phyloP scores from a whole-genome alignment of 2,329 filamentous ascomycete genomes.

The Pyricularia grisea region DNA sequence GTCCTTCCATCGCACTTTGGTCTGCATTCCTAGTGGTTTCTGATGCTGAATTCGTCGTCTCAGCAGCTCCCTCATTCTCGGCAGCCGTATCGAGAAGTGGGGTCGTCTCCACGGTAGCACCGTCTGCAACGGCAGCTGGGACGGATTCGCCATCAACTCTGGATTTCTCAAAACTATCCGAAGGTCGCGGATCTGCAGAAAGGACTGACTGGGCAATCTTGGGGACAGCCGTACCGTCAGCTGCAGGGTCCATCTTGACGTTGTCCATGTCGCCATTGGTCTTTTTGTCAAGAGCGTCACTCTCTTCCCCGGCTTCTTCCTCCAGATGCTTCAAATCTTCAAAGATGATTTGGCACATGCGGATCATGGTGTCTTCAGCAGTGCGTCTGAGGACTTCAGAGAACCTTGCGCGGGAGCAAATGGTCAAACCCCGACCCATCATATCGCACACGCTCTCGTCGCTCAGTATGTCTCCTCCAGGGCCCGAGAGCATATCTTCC shows the following conservation, averaged over 20 bases:
- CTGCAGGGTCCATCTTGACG: constrained; percentile 75
- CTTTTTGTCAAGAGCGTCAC: constrained; percentile 55
- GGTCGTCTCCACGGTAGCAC: not conserved
- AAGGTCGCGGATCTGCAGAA: constrained; percentile 19
- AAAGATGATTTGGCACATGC: constrained; percentile 99
- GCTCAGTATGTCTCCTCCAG: constrained; percentile 85
- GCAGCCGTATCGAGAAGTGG: not conserved
- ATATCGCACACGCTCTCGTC: constrained; percentile 98
- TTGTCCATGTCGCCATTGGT: constrained; percentile 61
- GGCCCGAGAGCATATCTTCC: constrained; percentile 95
- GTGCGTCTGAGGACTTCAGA: constrained; percentile 85
- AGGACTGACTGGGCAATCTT: constrained; percentile 8
- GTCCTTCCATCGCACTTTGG: constrained; percentile 1
- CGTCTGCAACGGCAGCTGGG: not conserved
- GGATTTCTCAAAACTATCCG: constrained; percentile 31
- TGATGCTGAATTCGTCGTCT: constrained; percentile 5
- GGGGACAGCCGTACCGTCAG: constrained; percentile 42
- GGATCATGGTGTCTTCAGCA: constrained; percentile 94
- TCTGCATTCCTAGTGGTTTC: not conserved
- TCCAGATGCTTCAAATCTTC: constrained; percentile 83
- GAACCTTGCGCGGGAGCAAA: constrained; percentile 89
- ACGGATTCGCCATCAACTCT: constrained; percentile 16
- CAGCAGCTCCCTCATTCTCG: constrained; percentile 5
- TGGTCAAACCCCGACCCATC: constrained; percentile 96
- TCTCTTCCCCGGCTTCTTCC: constrained; percentile 59